phyloP scores from a whole-genome alignment of 495 filamentous ascomycete species.

The Xylaria scruposa region DNA sequence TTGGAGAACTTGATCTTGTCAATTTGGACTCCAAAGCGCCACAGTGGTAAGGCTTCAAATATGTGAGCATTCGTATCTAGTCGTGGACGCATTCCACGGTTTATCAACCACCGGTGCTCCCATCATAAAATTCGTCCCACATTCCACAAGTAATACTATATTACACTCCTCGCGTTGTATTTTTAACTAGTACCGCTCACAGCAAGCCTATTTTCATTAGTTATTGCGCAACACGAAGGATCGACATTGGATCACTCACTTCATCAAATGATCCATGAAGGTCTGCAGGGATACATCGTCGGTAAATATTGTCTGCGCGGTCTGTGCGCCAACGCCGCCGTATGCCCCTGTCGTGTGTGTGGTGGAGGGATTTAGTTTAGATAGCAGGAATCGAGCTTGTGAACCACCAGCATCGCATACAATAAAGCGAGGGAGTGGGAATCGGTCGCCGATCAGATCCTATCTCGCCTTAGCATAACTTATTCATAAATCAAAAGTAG shows the following conservation, averaged over 20 bases:
- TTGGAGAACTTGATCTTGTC: background rate
- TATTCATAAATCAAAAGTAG: constrained; percentile 5
- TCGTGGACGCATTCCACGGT: background rate
- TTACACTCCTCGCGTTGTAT: background rate
- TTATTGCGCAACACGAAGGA: constrained; percentile 2
- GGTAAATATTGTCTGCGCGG: constrained; percentile 98
- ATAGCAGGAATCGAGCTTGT: constrained; percentile 95
- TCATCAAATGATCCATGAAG: constrained; percentile 99
- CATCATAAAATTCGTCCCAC: background rate
- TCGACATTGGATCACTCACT: constrained; percentile 62
- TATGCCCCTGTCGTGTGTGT: constrained; percentile 96
- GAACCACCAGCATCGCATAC: constrained; percentile 98
- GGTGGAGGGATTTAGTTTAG: constrained; percentile 97
- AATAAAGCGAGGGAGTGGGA: constrained; percentile 97
- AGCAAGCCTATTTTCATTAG: constrained; percentile 51
- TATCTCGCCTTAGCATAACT: constrained; percentile 45
- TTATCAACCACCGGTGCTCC: constrained; percentile 15
- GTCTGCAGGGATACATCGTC: constrained; percentile 98
- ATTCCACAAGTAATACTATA: background rate
- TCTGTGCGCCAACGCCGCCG: constrained; percentile 82
- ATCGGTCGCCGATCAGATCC: constrained; percentile 97
- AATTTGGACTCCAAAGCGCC: background rate
- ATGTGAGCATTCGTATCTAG: constrained; percentile 17
- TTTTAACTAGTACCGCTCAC: constrained; percentile 63
- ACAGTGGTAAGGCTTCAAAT: background rate